phyloP scores from a whole-genome alignment of 352 stramenopile species.

The Nothophytophthora sp. region DNA sequence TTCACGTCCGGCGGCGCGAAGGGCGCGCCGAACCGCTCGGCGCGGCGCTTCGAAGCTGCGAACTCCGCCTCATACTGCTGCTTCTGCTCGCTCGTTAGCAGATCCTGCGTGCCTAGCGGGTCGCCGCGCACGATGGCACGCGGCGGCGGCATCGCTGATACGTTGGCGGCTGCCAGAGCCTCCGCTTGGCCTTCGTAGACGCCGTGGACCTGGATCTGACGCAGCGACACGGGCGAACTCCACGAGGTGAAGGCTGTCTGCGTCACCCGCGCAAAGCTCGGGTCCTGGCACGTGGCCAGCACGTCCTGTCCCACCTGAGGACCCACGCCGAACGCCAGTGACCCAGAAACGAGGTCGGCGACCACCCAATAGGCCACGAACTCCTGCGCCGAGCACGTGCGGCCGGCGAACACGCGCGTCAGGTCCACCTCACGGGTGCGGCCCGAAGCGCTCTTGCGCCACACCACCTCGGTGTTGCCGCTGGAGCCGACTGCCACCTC shows the following conservation, averaged over 20 bases:
- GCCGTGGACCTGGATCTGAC: slow-evolving; percentile 41
- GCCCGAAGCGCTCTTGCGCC: slow-evolving; percentile 48
- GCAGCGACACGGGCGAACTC: slow-evolving; percentile 53
- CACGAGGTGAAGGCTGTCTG: slow-evolving; percentile 69
- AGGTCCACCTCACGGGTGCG: slow-evolving; percentile 55
- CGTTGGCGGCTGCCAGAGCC: slow-evolving; percentile 28
- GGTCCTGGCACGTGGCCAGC: slow-evolving; percentile 50
- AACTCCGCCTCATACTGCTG: slow-evolving; percentile 50
- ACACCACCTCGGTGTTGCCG: slow-evolving; percentile 77
- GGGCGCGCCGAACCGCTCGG: slow-evolving; percentile 62
- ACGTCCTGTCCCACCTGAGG: slow-evolving; percentile 53
- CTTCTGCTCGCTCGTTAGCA: slow-evolving; percentile 58
- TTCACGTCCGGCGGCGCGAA: slow-evolving; percentile 69
- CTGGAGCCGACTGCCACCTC: slow-evolving; percentile 68
- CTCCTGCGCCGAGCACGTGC: slow-evolving; percentile 56
- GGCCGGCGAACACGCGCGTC: slow-evolving; percentile 60
- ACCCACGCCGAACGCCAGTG: slow-evolving; percentile 54
- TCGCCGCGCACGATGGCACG: slow-evolving; percentile 64
- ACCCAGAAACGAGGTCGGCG: slow-evolving; percentile 28
- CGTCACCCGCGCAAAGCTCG: slow-evolving; percentile 34
- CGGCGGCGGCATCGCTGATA: slow-evolving; percentile 40
- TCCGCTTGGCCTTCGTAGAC: slow-evolving; percentile 30
- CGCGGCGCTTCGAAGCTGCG: slow-evolving; percentile 43
- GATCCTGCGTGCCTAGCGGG: slow-evolving; percentile 49
- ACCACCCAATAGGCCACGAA: slow-evolving; percentile 81